Evolutionary conservation across 352 stramenopile species (phyloP).

Genomic region (Phytophthora melonis): DNA sequence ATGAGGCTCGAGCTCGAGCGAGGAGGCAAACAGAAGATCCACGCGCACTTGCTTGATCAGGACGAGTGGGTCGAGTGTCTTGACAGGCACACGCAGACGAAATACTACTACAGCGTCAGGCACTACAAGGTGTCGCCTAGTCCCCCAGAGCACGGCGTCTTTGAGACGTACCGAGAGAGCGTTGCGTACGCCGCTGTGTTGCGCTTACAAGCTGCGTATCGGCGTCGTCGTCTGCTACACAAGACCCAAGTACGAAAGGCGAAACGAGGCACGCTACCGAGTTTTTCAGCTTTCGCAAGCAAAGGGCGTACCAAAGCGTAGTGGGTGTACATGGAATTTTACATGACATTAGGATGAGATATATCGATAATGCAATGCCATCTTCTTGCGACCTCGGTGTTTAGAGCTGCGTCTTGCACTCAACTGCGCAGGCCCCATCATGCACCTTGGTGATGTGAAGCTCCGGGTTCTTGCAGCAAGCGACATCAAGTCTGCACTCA

Average conservation of each 20-base stretch:
- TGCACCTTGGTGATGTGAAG: slow-evolving; percentile 23
- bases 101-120: slow-evolving; percentile 76
- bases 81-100: slow-evolving; percentile 47
- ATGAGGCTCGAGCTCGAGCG: slow-evolving; percentile 65
- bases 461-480: slow-evolving; percentile 26
- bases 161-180: slow-evolving; percentile 60
- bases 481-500: slow-evolving; percentile 28
- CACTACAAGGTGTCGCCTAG: slow-evolving; percentile 54
- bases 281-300: slow-evolving; percentile 49
- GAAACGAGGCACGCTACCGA: slow-evolving; percentile 64
- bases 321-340: neutral
- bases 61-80: slow-evolving; percentile 78
- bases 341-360: slow-evolving; percentile 3
- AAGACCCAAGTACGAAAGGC: slow-evolving; percentile 56
- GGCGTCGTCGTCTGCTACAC: slow-evolving; percentile 51
- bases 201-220: slow-evolving; percentile 67
- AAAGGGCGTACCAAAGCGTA: slow-evolving; percentile 22
- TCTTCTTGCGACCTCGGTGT: neutral
- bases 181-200: slow-evolving; percentile 63
- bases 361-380: slow-evolving; percentile 11
- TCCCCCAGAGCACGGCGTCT: slow-evolving; percentile 55
- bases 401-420: slow-evolving; percentile 14
- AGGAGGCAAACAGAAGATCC: slow-evolving; percentile 49
- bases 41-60: slow-evolving; percentile 57
- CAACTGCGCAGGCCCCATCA: slow-evolving; percentile 13